Evolutionary conservation across 2,329 filamentous ascomycete genomes (phyloP), one percentile per base, ranked within the genome.

Genomic region (Colletotrichum theobromicola): DNA sequence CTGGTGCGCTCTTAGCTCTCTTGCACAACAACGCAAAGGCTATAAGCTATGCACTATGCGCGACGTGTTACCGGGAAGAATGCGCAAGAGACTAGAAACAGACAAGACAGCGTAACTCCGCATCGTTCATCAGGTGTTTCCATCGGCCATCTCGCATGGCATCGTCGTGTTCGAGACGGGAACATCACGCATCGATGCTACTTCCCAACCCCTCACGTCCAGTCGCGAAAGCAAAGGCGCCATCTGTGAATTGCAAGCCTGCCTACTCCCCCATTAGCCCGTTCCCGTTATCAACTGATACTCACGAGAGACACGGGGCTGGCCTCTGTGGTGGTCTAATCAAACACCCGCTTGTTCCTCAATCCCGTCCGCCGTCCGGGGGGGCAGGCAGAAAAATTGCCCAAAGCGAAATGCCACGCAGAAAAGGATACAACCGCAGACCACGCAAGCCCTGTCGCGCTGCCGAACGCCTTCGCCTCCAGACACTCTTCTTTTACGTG

Each of bases 101-200:
- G 28, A 55, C 28, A 32, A 10, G 15, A 35, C 30, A 57, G n/a
- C 28, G 42, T n/a, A 18, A 21, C 67, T 61, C 37, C 28, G 58
- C 69, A 50, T 63, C 58, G 50, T 70, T 21, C 60, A 24, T 42
- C 35, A 68, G 35, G 66, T 24, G 30, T 24, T 32, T 55, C 55
- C 71, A 71, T 74, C 67, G 71, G 67, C 16, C 67, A 32, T 74
- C 71, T 71, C 26, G 71, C 71, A 62, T 53, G 67, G 53, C 63
- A 61, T 72, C 69, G 64, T 70, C 42, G 58, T 28, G 67, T 69
- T 28, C 26, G 24, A 46, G 26, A 21, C 42, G 58, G 46, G 28
- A 53, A 53, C 16, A 61, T 46, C 61, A 63, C 61, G 61, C 61
- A 26, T 42, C 69, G 63, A 57, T 67, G 53, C n/a, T 34, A 32